Percentiles rank a stretch among this genome's conserved stretches.
Evolutionary conservation across 371 early-diverging fungal species (phyloP).

Genomic region (Ordospora pajunii): DNA sequence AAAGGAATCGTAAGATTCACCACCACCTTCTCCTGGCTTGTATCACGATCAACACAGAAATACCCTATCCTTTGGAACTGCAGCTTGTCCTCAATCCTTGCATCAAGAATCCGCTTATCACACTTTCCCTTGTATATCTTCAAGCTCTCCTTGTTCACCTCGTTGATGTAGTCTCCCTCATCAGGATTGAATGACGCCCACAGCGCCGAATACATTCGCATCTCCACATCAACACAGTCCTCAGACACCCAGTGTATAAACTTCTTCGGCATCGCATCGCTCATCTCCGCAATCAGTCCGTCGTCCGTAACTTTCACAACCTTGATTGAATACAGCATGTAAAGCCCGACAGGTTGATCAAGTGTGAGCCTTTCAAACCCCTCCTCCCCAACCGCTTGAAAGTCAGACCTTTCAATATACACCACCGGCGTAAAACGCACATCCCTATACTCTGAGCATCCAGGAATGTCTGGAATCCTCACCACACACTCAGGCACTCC

Average conservation of each 20-base stretch:
- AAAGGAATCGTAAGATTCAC: constrained; percentile 41
- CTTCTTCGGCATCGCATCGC: constrained; percentile 72
- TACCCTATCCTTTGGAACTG: constrained; percentile 91
- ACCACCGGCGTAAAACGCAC: constrained; percentile 34
- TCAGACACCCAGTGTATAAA: constrained; percentile 94
- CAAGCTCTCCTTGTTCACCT: constrained; percentile 74
- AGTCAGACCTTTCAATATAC: constrained; percentile 86
- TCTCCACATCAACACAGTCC: constrained; percentile 66
- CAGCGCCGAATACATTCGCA: constrained; percentile 72
- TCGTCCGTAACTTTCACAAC: constrained; percentile 65
- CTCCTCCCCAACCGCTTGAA: constrained; percentile 67
- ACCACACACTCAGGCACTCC: constrained; percentile 60
- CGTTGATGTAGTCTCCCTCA: constrained; percentile 76
- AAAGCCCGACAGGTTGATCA: constrained; percentile 80
- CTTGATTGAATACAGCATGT: constrained; percentile 72
- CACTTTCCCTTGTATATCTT: constrained; percentile 67
- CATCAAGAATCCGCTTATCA: constrained; percentile 69
- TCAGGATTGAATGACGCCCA: constrained; percentile 78
- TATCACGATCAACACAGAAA: constrained; percentile 82
- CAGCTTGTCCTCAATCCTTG: constrained; percentile 73
- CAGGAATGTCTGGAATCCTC: neutral
- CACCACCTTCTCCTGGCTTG: constrained; percentile 20
- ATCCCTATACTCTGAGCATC: neutral
- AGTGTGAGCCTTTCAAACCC: constrained; percentile 85
- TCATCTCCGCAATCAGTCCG: constrained; percentile 19